Evolutionary conservation across 1,284 basidiomycete species (phyloP).

Genomic region (Moniliella sp.): DNA sequence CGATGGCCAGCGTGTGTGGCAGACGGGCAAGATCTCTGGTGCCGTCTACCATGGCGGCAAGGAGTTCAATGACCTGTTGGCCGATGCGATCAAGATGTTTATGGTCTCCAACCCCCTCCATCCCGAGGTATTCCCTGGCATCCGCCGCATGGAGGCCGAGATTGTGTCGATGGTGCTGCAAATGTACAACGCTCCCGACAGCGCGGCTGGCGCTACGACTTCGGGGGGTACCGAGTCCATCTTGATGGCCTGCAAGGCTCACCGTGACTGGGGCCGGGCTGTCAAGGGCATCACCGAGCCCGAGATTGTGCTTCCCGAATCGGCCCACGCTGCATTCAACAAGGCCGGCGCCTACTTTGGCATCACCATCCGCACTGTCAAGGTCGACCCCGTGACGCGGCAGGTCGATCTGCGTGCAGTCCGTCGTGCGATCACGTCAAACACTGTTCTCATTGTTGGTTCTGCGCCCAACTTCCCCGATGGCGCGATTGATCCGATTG

Average conservation of each 20-base stretch:
- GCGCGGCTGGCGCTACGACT: slow-evolving; percentile 65
- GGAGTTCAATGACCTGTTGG: slow-evolving; percentile 40
- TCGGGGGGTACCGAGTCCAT: slow-evolving; percentile 91
- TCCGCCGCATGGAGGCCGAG: slow-evolving; percentile 93
- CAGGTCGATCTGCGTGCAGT: slow-evolving; percentile 58
- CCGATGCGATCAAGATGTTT: slow-evolving; percentile 32
- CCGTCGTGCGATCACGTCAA: slow-evolving; percentile 39
- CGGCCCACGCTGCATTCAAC: slow-evolving; percentile 83
- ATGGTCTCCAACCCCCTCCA: slow-evolving; percentile 69
- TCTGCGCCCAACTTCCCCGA: slow-evolving; percentile 52
- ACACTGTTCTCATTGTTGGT: slow-evolving; percentile 51
- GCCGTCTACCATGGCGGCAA: slow-evolving; percentile 34
- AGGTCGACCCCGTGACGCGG: slow-evolving; percentile 60
- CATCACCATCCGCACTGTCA: slow-evolving; percentile 74
- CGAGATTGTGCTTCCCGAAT: slow-evolving; percentile 71
- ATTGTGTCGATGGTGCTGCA: slow-evolving; percentile 72
- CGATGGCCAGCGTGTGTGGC: slow-evolving; percentile 23
- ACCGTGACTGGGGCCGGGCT: slow-evolving; percentile 70
- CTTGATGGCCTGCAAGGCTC: slow-evolving; percentile 74
- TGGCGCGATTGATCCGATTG: slow-evolving; percentile 53
- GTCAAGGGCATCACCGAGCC: slow-evolving; percentile 72
- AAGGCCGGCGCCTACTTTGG: slow-evolving; percentile 73
- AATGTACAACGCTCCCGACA: slow-evolving; percentile 58
- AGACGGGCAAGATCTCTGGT: slow-evolving; percentile 27
- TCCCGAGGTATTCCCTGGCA: slow-evolving; percentile 78